Conservation (phyloP, 768 basidiomycete species). For the Kondoa subrosea region DNA sequence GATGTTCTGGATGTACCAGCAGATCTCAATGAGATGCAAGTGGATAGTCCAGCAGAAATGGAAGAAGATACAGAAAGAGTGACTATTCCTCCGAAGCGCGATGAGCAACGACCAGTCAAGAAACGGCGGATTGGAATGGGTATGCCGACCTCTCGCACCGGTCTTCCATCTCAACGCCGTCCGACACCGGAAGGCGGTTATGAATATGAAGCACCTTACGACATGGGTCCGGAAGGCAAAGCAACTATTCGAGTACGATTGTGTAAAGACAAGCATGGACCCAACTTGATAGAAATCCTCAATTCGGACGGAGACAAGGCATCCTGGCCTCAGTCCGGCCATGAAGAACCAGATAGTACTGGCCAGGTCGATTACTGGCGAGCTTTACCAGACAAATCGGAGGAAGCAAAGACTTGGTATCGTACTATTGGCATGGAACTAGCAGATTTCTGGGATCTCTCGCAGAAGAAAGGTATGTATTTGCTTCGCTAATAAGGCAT, state of each 20-base stretch:
- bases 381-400: background rate
- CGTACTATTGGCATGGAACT: slow-evolving; percentile 2
- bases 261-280: background rate
- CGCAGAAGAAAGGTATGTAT: background rate
- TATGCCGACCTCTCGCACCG: background rate
- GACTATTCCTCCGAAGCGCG: background rate
- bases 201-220: background rate
- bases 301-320: background rate
- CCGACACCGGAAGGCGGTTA: background rate
- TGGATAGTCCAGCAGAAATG: background rate
- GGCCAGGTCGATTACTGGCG: background rate
- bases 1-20: background rate
- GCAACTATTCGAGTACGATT: background rate
- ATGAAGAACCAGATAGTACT: background rate
- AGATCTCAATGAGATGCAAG: background rate
- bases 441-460: background rate
- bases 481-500: background rate
- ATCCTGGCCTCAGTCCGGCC: background rate
- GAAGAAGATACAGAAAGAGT: background rate
- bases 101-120: background rate
- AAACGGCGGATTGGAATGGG: background rate
- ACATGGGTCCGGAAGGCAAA: background rate
- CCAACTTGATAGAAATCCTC: background rate
- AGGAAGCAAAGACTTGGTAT: background rate
- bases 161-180: background rate